Evolutionary conservation across 1,284 basidiomycete species (phyloP).

Genomic region (Waitea zeae): DNA sequence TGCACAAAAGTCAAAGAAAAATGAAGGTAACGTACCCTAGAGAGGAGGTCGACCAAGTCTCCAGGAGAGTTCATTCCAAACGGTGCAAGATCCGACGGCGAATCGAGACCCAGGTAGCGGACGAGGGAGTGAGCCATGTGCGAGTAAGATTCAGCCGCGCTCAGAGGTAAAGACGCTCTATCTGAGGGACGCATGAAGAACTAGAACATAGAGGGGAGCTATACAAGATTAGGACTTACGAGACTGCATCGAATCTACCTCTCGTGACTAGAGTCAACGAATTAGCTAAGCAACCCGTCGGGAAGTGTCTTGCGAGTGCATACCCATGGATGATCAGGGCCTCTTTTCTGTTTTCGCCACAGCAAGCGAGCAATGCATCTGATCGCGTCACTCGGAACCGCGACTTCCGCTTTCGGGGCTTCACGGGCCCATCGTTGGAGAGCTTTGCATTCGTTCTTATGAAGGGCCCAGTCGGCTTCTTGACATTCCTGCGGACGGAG

Average conservation of each 20-base stretch:
- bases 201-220: slow-evolving; percentile 4
- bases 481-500: slow-evolving; percentile 45
- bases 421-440: slow-evolving; percentile 36
- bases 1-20: no score
- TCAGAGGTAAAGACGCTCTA: slow-evolving; percentile 27
- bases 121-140: slow-evolving; percentile 56
- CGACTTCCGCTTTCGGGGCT: slow-evolving; percentile 26
- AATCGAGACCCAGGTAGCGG: slow-evolving; percentile 40
- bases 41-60: slow-evolving; percentile 54
- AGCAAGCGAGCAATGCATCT: slow-evolving; percentile 62
- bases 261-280: slow-evolving; percentile 30
- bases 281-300: slow-evolving; percentile 1
- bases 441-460: slow-evolving; percentile 64
- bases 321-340: slow-evolving; percentile 42
- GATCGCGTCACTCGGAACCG: slow-evolving; percentile 54
- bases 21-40: slow-evolving; percentile 31
- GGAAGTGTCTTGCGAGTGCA: slow-evolving; percentile 9
- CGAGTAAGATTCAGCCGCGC: slow-evolving; percentile 35
- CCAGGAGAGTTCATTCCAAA: slow-evolving; percentile 37
- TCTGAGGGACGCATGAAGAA: slow-evolving; percentile 17
- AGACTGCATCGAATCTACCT: slow-evolving; percentile 58
- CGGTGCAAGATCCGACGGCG: slow-evolving; percentile 35
- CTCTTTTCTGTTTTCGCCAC: slow-evolving; percentile 44
- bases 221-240: slow-evolving; percentile 26
- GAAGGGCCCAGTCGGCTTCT: slow-evolving; percentile 55